phyloP scores from a whole-genome alignment of 352 stramenopile species.

The Pythium phragmitis region DNA sequence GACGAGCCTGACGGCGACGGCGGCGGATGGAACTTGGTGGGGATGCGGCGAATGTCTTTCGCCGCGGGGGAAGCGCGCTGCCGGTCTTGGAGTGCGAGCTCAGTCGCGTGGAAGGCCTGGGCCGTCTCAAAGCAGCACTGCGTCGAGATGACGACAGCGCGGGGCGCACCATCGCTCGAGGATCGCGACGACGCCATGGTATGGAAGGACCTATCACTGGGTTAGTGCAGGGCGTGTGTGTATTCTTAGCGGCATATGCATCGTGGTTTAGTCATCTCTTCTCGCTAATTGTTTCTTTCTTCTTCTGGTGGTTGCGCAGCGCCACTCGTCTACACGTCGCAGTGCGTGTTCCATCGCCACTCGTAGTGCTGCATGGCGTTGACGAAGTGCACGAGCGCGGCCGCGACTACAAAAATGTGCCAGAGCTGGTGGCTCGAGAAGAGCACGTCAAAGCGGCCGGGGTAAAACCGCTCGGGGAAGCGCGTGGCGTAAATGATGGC shows the following conservation, averaged over 20 bases:
- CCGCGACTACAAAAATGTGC: slow-evolving; percentile 87
- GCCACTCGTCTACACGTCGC: slow-evolving; percentile 43
- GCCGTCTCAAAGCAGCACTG: slow-evolving; percentile 47
- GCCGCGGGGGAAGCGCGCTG: slow-evolving; percentile 5
- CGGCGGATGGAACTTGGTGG: slow-evolving; percentile 21
- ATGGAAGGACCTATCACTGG: no score
- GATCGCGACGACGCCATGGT: not conserved
- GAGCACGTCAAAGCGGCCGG: slow-evolving; percentile 81
- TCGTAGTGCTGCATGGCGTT: slow-evolving; percentile 85
- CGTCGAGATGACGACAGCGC: slow-evolving; percentile 20
- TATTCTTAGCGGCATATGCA: slow-evolving; percentile 2
- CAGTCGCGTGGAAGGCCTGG: slow-evolving; percentile 33
- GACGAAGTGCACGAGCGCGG: slow-evolving; percentile 81
- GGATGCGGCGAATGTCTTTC: slow-evolving; percentile 16
- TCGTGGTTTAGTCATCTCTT: not conserved
- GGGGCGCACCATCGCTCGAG: not conserved
- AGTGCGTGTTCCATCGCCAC: slow-evolving; percentile 84
- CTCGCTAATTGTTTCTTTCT: not conserved
- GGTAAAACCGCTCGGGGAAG: slow-evolving; percentile 85
- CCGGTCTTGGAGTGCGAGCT: slow-evolving; percentile 19
- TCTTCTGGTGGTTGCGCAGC: not conserved
- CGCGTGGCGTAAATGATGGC: slow-evolving; percentile 84
- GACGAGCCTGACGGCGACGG: not conserved
- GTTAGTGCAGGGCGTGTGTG: no score
- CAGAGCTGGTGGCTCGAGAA: slow-evolving; percentile 88